Evolutionary conservation across 2,329 filamentous ascomycete genomes (phyloP).

Genomic region (Daldinia eschscholtzii): DNA sequence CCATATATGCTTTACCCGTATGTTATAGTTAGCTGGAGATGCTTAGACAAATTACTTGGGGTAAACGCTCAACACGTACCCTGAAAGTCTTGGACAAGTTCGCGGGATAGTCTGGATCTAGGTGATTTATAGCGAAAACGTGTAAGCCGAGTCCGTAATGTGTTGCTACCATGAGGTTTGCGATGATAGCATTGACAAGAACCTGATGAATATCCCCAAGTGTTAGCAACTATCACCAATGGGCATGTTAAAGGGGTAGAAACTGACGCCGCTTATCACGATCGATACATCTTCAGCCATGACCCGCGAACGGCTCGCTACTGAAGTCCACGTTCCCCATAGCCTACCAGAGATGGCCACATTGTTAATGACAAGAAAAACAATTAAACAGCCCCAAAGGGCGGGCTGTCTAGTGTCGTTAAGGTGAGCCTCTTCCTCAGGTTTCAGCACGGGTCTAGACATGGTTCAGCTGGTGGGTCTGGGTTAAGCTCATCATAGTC

Average conservation of each 20-base stretch:
- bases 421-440: slow-evolving; percentile 31
- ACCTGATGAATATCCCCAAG: slow-evolving; percentile 35
- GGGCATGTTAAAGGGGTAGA: background rate
- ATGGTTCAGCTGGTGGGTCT: slow-evolving; percentile 24
- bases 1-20: slow-evolving; percentile 45
- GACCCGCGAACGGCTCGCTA: slow-evolving; percentile 37
- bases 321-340: slow-evolving; percentile 46
- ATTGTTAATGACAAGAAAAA: slow-evolving; percentile 46
- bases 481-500: slow-evolving; percentile 12
- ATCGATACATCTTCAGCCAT: slow-evolving; percentile 45
- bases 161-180: slow-evolving; percentile 47
- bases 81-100: slow-evolving; percentile 46
- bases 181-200: slow-evolving; percentile 46
- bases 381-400: slow-evolving; percentile 45
- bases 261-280: slow-evolving; percentile 45
- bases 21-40: slow-evolving; percentile 16
- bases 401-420: slow-evolving; percentile 43
- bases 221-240: background rate
- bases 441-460: slow-evolving; percentile 25
- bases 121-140: slow-evolving; percentile 39
- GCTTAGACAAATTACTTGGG: background rate
- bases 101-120: slow-evolving; percentile 42
- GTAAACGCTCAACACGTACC: slow-evolving; percentile 30
- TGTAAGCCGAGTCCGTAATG: slow-evolving; percentile 48
- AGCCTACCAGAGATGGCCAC: slow-evolving; percentile 41